Percentiles rank a stretch among this genome's conserved stretches.
Evolutionary conservation across 805 yeast species (phyloP).

Genomic region (Candida namnaoensis): DNA sequence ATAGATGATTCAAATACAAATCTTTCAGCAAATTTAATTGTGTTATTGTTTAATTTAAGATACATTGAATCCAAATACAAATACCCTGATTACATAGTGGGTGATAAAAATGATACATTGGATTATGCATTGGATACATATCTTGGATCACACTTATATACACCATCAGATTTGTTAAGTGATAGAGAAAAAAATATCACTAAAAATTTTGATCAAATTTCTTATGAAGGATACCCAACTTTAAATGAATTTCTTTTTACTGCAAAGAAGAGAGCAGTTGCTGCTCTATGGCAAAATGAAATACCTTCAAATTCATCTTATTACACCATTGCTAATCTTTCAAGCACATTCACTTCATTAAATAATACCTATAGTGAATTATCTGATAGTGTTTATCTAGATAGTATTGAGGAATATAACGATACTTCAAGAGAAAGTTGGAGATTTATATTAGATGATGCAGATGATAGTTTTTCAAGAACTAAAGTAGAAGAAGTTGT

Average conservation of each 20-base stretch:
- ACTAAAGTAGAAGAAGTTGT: constrained; percentile 29
- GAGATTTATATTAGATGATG: constrained; percentile 31
- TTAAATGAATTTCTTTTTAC: constrained; percentile 24
- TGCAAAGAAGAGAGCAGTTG: constrained; percentile 24
- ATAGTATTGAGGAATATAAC: constrained; percentile 1
- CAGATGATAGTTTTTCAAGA: constrained; percentile 33
- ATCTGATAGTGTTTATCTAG: background rate
- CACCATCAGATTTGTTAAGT: constrained; percentile 15
- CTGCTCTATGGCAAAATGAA: constrained; percentile 23
- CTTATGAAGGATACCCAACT: constrained; percentile 24
- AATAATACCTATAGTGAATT: background rate
- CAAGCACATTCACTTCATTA: constrained; percentile 12
- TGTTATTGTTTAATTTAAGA: constrained; percentile 29
- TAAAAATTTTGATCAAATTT: constrained; percentile 6
- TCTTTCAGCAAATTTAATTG: constrained; percentile 34
- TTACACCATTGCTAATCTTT: constrained; percentile 12
- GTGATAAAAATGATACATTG: constrained; percentile 12
- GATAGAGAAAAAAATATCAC: constrained; percentile 15
- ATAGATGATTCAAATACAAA: constrained; percentile 33
- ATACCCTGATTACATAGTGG: constrained; percentile 1
- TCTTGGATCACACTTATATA: constrained; percentile 18
- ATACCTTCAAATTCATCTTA: constrained; percentile 23
- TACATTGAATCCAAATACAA: constrained; percentile 7
- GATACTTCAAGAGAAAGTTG: constrained; percentile 19
- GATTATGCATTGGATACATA: constrained; percentile 9